phyloP scores from a whole-genome alignment of 1,284 basidiomycete genomes.

The Irpex sp. region DNA sequence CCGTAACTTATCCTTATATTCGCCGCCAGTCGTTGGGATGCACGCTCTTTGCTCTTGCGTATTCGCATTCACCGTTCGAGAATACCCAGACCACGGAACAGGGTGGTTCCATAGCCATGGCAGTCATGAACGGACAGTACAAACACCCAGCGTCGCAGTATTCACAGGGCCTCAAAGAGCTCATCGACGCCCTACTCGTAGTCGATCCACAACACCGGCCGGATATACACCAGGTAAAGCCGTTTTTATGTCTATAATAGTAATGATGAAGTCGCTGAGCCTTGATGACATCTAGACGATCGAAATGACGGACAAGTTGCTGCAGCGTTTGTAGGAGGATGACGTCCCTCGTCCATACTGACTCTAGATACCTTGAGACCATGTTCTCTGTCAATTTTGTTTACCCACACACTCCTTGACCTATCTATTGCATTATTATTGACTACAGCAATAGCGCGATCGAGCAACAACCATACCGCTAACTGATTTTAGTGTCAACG shows the following conservation, averaged over 20 bases:
- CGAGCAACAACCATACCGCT: neutral
- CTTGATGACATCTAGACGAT: constrained; percentile 49
- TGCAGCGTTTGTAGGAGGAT: constrained; percentile 49
- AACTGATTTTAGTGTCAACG: too few species aligned
- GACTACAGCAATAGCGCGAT: neutral
- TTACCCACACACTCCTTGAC: constrained; percentile 1
- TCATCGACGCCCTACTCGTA: constrained; percentile 82
- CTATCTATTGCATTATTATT: constrained; percentile 5
- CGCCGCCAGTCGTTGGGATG: constrained; percentile 77
- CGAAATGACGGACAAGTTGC: constrained; percentile 57
- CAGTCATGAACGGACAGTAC: constrained; percentile 86
- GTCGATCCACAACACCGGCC: constrained; percentile 77
- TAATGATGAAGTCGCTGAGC: constrained; percentile 8
- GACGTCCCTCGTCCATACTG: neutral
- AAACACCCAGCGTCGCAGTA: constrained; percentile 80
- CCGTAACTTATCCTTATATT: neutral
- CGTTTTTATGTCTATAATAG: constrained; percentile 9
- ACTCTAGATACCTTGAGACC: neutral
- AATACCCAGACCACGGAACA: constrained; percentile 81
- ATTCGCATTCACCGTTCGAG: constrained; percentile 92
- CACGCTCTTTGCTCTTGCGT: constrained; percentile 86
- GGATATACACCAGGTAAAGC: constrained; percentile 70
- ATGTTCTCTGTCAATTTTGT: neutral
- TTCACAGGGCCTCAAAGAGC: constrained; percentile 70
- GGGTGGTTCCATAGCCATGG: constrained; percentile 92